Evolutionary conservation across 495 filamentous ascomycete species (phyloP).

Genomic region (Penicillium salamii): DNA sequence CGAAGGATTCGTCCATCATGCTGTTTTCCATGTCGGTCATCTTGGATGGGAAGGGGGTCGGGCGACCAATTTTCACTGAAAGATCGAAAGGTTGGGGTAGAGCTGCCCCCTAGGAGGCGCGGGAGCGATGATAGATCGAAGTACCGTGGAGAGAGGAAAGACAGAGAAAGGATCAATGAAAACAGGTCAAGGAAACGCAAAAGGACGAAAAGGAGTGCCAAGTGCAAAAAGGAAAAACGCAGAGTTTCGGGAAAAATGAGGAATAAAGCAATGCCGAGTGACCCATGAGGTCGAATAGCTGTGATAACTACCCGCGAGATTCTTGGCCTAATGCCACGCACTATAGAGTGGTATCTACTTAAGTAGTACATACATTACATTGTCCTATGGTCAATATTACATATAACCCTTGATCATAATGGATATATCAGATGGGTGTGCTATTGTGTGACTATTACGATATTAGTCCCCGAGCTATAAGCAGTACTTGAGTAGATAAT

Average conservation of each 20-base stretch:
- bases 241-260: conserved; percentile 18
- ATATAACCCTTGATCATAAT: no score
- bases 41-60: conserved; percentile 7
- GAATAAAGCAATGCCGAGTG: conserved; percentile 11
- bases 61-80: conserved; percentile 7
- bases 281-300: conserved; percentile 8
- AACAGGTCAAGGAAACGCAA: no score
- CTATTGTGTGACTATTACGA: no score
- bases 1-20: conserved; percentile 47
- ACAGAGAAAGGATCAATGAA: neutral
- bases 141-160: conserved; percentile 5
- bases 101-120: conserved; percentile 21
- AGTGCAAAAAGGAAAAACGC: conserved; percentile 17
- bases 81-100: conserved; percentile 8
- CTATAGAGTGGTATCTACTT: neutral
- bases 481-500: no score
- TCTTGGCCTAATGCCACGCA: conserved; percentile 4
- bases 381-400: no score
- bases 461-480: no score
- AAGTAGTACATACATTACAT: neutral
- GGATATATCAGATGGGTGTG: no score
- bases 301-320: conserved; percentile 28
- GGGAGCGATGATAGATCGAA: conserved; percentile 13
- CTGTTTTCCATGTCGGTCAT: conserved; percentile 43
- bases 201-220: conserved; percentile 13